Percentiles rank a stretch among this genome's conserved stretches.
Conservation (phyloP, 495 filamentous ascomycete genomes). For the Penicillium atrosanguineum region DNA sequence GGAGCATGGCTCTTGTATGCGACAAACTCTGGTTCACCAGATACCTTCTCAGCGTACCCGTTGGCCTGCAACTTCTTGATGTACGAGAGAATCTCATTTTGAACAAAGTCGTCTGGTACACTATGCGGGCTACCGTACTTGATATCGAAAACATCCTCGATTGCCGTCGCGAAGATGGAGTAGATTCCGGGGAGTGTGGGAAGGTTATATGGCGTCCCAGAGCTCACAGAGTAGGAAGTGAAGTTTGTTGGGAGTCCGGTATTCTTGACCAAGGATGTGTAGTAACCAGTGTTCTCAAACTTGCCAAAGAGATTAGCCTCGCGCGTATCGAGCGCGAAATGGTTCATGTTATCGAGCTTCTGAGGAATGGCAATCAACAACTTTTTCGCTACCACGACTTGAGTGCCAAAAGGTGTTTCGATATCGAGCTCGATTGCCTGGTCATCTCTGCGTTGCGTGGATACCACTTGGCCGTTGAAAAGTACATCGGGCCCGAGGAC, state of each 20-base stretch:
- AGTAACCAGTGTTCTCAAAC: slow-evolving; percentile 38
- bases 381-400: slow-evolving; percentile 42
- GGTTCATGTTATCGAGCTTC: slow-evolving; percentile 27
- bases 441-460: slow-evolving; percentile 22
- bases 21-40: slow-evolving; percentile 16
- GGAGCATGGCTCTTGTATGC: slow-evolving; percentile 30
- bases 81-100: slow-evolving; percentile 7
- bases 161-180: slow-evolving; percentile 13
- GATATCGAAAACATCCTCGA: slow-evolving; percentile 17
- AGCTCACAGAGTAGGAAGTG: slow-evolving; percentile 3
- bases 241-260: slow-evolving; percentile 34
- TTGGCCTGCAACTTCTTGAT: slow-evolving; percentile 19
- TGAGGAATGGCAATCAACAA: slow-evolving; percentile 47
- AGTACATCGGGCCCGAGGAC: slow-evolving; percentile 31
- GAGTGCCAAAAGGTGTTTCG: slow-evolving; percentile 28
- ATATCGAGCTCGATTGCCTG: slow-evolving; percentile 30
- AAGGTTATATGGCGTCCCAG: slow-evolving; percentile 23
- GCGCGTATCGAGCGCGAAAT: slow-evolving; percentile 31
- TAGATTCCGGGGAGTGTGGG: slow-evolving; percentile 29
- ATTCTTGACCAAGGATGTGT: slow-evolving; percentile 38
- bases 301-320: slow-evolving; percentile 38
- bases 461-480: slow-evolving; percentile 27
- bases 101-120: slow-evolving; percentile 4
- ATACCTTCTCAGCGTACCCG: slow-evolving; percentile 10
- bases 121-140: slow-evolving; percentile 16